Evolutionary conservation across 192 early-diverging fungal species (phyloP).

Genomic region (Jimgerdemannia flammicorona): DNA sequence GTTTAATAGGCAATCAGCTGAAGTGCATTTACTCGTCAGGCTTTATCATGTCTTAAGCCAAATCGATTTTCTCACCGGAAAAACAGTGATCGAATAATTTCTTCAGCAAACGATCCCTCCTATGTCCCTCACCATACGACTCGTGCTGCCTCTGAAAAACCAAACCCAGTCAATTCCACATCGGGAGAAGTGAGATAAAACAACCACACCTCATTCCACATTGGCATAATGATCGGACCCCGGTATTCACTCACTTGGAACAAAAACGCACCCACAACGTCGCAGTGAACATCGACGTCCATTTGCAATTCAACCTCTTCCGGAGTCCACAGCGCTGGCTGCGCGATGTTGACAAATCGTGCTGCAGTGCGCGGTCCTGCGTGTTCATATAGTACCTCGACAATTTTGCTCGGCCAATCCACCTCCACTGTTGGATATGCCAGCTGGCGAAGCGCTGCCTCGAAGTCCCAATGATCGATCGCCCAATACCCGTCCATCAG

Average conservation of each 20-base stretch:
- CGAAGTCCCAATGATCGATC: conserved; percentile 11
- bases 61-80: neutral
- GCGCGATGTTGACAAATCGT: conserved; percentile 4
- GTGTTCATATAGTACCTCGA: conserved; percentile 1
- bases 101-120: conserved; percentile 2
- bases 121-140: neutral
- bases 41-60: neutral
- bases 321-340: neutral
- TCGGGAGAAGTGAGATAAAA: too few relatives aligned
- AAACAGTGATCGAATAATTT: conserved; percentile 8
- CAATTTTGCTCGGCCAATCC: conserved; percentile 12
- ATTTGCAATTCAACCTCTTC: conserved; percentile 9
- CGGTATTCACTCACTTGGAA: conserved; percentile 14
- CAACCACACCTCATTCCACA: too few relatives aligned
- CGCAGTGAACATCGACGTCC: conserved; percentile 9
- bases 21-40: neutral
- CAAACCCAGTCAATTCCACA: conserved; percentile 1
- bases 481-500: conserved; percentile 15
- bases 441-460: conserved; percentile 4
- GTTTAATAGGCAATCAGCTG: neutral
- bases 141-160: conserved; percentile 8
- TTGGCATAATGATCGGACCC: too few relatives aligned
- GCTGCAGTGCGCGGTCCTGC: neutral
- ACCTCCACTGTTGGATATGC: conserved; percentile 9
- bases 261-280: conserved; percentile 6